Evolutionary conservation across 768 basidiomycete genomes (phyloP).

Genomic region (Termitomyces eurrhizus): DNA sequence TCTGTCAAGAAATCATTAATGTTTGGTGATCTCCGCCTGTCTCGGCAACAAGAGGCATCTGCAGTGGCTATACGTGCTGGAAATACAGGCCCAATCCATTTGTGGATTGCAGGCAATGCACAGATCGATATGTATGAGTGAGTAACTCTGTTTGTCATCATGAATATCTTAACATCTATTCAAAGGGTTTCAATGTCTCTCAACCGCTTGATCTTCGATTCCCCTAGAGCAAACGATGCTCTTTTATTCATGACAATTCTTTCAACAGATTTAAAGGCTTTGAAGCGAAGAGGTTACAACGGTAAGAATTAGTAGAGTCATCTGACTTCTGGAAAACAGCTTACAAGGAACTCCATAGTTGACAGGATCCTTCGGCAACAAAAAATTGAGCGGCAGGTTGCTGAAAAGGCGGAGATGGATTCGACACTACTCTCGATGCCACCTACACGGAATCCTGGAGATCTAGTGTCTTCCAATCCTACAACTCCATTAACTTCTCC

Average conservation of each 20-base stretch:
- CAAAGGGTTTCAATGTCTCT: slow-evolving; percentile 79
- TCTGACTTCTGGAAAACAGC: neutral
- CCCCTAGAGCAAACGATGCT: slow-evolving; percentile 80
- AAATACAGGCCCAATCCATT: slow-evolving; percentile 52
- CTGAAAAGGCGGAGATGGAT: slow-evolving; percentile 39
- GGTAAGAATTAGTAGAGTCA: slow-evolving; percentile 33
- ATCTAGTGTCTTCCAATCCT: neutral
- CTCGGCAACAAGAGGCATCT: slow-evolving; percentile 64
- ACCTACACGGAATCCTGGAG: neutral
- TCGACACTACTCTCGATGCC: slow-evolving; percentile 25
- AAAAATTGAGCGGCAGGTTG: slow-evolving; percentile 56
- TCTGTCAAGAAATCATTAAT: slow-evolving; percentile 57
- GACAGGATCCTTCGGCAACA: slow-evolving; percentile 89
- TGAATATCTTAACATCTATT: neutral
- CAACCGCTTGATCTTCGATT: slow-evolving; percentile 74
- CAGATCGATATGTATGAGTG: slow-evolving; percentile 92
- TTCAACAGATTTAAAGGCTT: slow-evolving; percentile 79
- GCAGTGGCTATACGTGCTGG: slow-evolving; percentile 59
- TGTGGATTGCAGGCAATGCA: slow-evolving; percentile 74
- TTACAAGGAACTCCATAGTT: slow-evolving; percentile 40
- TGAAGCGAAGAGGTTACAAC: slow-evolving; percentile 84
- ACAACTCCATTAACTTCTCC: slow-evolving; percentile 12
- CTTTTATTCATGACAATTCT: slow-evolving; percentile 92
- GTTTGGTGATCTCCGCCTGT: slow-evolving; percentile 44
- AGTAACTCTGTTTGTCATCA: slow-evolving; percentile 27